These are phyloP conservation scores for Phytopythium sindhum DNA, from an alignment of 352 stramenopile genomes.

Conservation along the genomic window DNA sequence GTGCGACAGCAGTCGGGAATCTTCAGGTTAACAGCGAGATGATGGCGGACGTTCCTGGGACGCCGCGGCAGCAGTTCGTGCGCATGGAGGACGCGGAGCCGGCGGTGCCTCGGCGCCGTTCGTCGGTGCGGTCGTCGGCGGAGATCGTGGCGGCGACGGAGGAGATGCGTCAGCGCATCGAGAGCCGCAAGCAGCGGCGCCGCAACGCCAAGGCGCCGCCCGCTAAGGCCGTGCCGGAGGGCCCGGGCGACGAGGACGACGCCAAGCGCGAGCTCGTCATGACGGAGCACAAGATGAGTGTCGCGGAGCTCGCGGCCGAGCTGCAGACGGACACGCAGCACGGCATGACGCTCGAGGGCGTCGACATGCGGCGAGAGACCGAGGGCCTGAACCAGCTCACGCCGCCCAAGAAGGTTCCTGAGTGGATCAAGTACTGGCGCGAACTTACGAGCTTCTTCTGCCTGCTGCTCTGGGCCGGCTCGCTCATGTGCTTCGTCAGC, in stretches of 20 bases:
- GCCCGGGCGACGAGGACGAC: conserved; percentile 9
- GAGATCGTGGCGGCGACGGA: conserved; percentile 51
- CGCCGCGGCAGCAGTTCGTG: conserved; percentile 27
- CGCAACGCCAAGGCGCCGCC: conserved; percentile 18
- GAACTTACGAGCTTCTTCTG: conserved; percentile 61
- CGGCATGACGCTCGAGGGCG: conserved; percentile 42
- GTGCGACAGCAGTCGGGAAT: neutral
- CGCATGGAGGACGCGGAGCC: conserved; percentile 30
- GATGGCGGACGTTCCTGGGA: conserved; percentile 20
- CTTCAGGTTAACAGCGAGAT: neutral
- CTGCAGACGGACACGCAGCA: conserved; percentile 36
- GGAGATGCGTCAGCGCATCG: conserved; percentile 57
- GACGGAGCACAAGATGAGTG: conserved; percentile 51
- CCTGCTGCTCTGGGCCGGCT: conserved; percentile 46
- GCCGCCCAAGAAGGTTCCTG: conserved; percentile 45
- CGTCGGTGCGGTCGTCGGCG: conserved; percentile 44
- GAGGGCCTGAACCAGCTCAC: conserved; percentile 52
- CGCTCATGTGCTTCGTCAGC: conserved; percentile 46
- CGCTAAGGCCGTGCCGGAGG: neutral
- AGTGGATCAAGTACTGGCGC: conserved; percentile 55
- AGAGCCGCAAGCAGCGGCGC: conserved; percentile 38
- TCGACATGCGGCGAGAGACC: conserved; percentile 43
- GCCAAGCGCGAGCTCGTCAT: conserved; percentile 45
- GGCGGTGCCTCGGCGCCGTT: conserved; percentile 17
- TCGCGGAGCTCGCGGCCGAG: conserved; percentile 39